A percentile compares a stretch with the other conserved stretches of the same genome.
phyloP scores from a whole-genome alignment of 768 basidiomycete species.

The Coprinopsis marcescibilis region DNA sequence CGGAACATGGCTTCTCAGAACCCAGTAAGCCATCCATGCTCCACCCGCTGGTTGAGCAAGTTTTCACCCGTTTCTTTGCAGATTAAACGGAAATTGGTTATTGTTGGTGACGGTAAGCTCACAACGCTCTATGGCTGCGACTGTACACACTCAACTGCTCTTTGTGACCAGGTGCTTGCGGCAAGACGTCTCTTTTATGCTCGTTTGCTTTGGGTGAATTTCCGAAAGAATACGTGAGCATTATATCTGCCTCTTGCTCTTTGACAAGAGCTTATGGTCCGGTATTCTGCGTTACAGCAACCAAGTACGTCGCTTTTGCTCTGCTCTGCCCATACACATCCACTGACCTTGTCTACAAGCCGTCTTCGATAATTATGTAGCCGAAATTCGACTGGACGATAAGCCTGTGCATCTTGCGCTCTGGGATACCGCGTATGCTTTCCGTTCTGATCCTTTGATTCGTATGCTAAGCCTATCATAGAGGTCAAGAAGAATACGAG shows the following conservation, averaged over 20 bases:
- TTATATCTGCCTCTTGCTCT: slow-evolving; percentile 7
- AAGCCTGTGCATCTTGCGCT: slow-evolving; percentile 95
- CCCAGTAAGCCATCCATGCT: slow-evolving; percentile 39
- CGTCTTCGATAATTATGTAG: slow-evolving; percentile 98
- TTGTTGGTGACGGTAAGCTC: slow-evolving; percentile 94
- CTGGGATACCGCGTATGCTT: slow-evolving; percentile 97
- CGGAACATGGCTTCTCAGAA: slow-evolving; percentile 44
- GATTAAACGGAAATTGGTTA: slow-evolving; percentile 94
- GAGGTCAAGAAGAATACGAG: slow-evolving; percentile 99
- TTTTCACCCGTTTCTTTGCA: slow-evolving; percentile 25
- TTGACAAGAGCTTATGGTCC: slow-evolving; percentile 12
- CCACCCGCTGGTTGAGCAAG: too few species aligned
- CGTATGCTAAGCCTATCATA: slow-evolving; percentile 26
- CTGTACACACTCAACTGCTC: too few species aligned
- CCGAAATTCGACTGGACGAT: slow-evolving; percentile 95
- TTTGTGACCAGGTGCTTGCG: slow-evolving; percentile 72
- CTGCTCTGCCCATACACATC: slow-evolving; percentile 13
- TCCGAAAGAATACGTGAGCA: slow-evolving; percentile 89
- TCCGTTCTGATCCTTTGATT: slow-evolving; percentile 7
- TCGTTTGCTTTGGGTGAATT: slow-evolving; percentile 94
- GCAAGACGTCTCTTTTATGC: slow-evolving; percentile 88
- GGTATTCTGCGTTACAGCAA: slow-evolving; percentile 35
- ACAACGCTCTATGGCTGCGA: too few species aligned
- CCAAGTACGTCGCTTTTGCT: slow-evolving; percentile 35
- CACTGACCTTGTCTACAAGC: slow-evolving; percentile 42